Evolutionary conservation across 352 stramenopile species (phyloP).

Genomic region (Phytopythium oedochilum): DNA sequence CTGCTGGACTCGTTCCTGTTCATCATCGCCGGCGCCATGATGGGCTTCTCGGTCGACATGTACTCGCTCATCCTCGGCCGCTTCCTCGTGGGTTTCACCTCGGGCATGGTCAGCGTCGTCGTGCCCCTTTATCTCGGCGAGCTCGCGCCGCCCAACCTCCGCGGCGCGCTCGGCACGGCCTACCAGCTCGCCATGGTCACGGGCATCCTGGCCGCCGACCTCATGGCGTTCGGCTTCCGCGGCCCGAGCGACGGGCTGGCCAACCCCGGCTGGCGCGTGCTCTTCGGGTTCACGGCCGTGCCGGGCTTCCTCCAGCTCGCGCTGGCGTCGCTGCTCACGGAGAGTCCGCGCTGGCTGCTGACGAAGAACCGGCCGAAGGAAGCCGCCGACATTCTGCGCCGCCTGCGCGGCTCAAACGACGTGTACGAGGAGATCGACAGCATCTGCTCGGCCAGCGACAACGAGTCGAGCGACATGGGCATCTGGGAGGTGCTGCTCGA

Average conservation of each 20-base stretch:
- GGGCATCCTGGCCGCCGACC: constrained; percentile 47
- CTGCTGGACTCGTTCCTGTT: constrained; percentile 61
- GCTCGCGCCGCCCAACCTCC: constrained; percentile 64
- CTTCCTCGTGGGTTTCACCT: constrained; percentile 67
- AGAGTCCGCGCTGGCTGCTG: constrained; percentile 66
- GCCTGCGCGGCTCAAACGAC: constrained; percentile 62
- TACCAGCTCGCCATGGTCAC: constrained; percentile 75
- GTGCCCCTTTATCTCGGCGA: constrained; percentile 70
- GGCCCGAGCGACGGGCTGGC: constrained; percentile 45
- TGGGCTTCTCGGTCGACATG: constrained; percentile 60
- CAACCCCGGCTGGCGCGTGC: constrained; percentile 58
- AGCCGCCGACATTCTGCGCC: constrained; percentile 58
- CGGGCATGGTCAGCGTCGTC: constrained; percentile 64
- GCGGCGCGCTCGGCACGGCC: constrained; percentile 61
- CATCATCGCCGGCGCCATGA: constrained; percentile 50
- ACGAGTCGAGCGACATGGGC: constrained; percentile 53
- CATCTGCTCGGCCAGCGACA: constrained; percentile 77
- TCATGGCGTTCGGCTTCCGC: constrained; percentile 57
- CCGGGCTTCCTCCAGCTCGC: constrained; percentile 61
- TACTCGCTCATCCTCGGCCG: constrained; percentile 67
- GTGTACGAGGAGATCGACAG: constrained; percentile 81
- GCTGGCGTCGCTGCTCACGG: constrained; percentile 53
- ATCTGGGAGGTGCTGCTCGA: constrained; percentile 65
- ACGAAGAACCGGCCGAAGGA: constrained; percentile 74
- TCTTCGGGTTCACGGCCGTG: constrained; percentile 64